A percentile compares a stretch with the other conserved stretches of the same genome.
Conservation (phyloP, 441 rosid species). For the Gossypium lobatum region DNA sequence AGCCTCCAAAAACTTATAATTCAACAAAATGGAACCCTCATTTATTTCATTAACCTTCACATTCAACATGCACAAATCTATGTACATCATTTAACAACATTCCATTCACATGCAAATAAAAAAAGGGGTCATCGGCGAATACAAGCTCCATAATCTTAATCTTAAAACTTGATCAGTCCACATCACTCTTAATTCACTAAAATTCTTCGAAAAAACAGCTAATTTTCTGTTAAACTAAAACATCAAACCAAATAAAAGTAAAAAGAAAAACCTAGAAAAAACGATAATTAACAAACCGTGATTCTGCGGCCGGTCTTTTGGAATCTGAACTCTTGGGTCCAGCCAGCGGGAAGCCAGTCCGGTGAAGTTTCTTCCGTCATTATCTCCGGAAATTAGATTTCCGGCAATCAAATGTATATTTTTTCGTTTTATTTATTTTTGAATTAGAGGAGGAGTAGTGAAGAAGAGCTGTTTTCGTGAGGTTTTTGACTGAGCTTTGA, state of each 20-base stretch:
- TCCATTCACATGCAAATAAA: slow-evolving; percentile 9
- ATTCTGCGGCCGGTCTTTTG: slow-evolving; percentile 46
- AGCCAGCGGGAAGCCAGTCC: slow-evolving; percentile 54
- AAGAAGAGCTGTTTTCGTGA: not conserved
- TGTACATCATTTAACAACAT: not conserved
- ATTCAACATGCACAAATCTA: slow-evolving; percentile 2
- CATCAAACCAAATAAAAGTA: not conserved
- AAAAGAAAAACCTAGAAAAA: not conserved
- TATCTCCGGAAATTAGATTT: slow-evolving; percentile 3
- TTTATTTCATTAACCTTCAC: not conserved
- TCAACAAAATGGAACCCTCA: not conserved
- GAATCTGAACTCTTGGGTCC: slow-evolving; percentile 33
- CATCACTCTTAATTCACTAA: not conserved
- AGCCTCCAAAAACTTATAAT: not conserved
- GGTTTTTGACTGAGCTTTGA: not conserved
- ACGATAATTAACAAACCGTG: slow-evolving; percentile 26
- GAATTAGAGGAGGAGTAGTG: not conserved
- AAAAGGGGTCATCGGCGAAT: not conserved
- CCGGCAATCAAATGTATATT: not conserved
- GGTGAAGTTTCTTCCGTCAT: slow-evolving; percentile 25
- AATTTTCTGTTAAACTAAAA: not conserved
- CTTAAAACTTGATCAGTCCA: not conserved
- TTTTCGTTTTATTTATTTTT: not conserved
- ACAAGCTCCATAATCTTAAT: not conserved
- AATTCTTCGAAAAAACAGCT: not conserved